A percentile compares a stretch with the other conserved stretches of the same genome.
Evolutionary conservation across 352 stramenopile species (phyloP).

Genomic region (Globisporangium cylindrosporum): DNA sequence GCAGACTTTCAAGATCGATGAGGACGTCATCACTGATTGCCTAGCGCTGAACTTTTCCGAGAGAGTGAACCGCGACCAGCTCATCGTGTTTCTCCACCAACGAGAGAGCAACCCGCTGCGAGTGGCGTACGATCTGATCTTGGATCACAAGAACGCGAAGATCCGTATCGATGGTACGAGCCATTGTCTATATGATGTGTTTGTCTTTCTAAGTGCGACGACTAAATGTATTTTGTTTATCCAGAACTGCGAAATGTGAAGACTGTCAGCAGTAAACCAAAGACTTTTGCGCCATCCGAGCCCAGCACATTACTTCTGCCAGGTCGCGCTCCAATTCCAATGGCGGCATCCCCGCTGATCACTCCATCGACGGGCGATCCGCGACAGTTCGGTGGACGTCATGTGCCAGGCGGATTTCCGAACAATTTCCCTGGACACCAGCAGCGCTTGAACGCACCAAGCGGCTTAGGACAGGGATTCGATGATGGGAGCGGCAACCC

Average conservation of each 20-base stretch:
- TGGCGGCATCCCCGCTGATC: slow-evolving; percentile 76
- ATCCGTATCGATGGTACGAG: slow-evolving; percentile 86
- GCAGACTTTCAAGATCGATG: slow-evolving; percentile 78
- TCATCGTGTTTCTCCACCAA: slow-evolving; percentile 51
- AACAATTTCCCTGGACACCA: slow-evolving; percentile 9
- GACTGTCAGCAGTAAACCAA: slow-evolving; percentile 65
- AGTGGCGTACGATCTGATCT: slow-evolving; percentile 96
- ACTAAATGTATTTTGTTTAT: background rate
- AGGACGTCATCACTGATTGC: slow-evolving; percentile 65
- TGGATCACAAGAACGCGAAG: slow-evolving; percentile 97
- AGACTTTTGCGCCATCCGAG: slow-evolving; percentile 73
- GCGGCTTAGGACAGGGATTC: slow-evolving; percentile 23
- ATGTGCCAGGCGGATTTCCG: slow-evolving; percentile 20
- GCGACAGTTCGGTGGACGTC: slow-evolving; percentile 65
- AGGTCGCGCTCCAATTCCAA: slow-evolving; percentile 70
- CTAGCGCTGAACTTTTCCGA: slow-evolving; percentile 49
- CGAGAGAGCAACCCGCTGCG: slow-evolving; percentile 78
- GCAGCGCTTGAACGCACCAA: slow-evolving; percentile 15
- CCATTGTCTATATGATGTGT: background rate
- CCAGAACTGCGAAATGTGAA: slow-evolving; percentile 77
- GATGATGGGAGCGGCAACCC: slow-evolving; percentile 28
- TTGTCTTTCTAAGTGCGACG: background rate
- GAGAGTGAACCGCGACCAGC: slow-evolving; percentile 52
- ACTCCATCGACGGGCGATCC: slow-evolving; percentile 53
- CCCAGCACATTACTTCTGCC: slow-evolving; percentile 63